These are phyloP conservation scores for Arabidopsis arenosa DNA, from an alignment of 345 rosid genomes.

Conservation along the genomic window DNA sequence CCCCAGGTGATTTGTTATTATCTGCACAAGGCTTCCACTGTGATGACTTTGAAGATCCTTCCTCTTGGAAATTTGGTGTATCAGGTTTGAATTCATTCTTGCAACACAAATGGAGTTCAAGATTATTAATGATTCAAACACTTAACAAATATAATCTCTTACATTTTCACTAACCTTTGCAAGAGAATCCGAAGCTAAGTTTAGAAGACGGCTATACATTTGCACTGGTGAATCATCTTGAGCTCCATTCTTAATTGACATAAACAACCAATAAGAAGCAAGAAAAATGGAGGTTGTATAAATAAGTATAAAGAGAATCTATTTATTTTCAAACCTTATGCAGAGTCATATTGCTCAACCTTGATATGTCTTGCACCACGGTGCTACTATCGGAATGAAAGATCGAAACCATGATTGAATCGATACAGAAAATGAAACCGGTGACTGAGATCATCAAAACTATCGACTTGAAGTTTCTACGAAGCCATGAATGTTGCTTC, in stretches of 20 bases:
- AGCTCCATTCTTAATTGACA: constrained; percentile 46
- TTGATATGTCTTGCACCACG: constrained; percentile 48
- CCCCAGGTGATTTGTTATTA: constrained; percentile 38
- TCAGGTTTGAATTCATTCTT: constrained; percentile 65
- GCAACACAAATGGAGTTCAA: constrained; percentile 25
- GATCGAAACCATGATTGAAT: constrained; percentile 67
- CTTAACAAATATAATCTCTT: neutral
- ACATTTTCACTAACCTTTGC: constrained; percentile 58
- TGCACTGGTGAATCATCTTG: constrained; percentile 55
- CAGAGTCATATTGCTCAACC: constrained; percentile 39
- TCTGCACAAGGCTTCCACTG: constrained; percentile 88
- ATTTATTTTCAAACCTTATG: constrained; percentile 55
- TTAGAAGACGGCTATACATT: constrained; percentile 77
- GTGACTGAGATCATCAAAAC: constrained; percentile 53
- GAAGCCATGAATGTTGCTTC: constrained; percentile 63
- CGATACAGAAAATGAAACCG: constrained; percentile 63
- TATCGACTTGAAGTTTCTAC: constrained; percentile 53
- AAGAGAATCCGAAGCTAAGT: constrained; percentile 73
- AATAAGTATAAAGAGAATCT: neutral
- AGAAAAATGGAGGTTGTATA: constrained; percentile 2
- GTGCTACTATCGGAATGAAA: constrained; percentile 51
- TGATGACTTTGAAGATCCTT: constrained; percentile 58
- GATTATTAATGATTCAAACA: neutral
- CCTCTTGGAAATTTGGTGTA: constrained; percentile 56
- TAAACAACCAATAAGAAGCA: constrained; percentile 3